Base-by-base conservation (phyloP, 2,329 filamentous ascomycete species). In the Monilinia fructicola region DNA sequence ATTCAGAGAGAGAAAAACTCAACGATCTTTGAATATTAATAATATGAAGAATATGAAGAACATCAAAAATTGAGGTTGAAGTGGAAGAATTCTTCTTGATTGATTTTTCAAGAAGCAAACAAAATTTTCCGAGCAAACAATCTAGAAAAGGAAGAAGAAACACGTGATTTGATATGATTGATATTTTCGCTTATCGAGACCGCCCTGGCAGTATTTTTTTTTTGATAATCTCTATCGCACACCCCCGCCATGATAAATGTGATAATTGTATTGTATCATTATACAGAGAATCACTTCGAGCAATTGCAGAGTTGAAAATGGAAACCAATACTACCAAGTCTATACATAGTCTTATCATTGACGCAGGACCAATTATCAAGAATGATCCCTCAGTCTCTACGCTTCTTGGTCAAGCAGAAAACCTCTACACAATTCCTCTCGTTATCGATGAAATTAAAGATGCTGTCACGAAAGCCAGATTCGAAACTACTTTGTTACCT, bases 311-410 rank as follows among this genome's bases (percentile, higher is more conserved):
- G 11, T 23, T 18, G 4, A 74, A 71, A 65, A 76, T 76, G 74
- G 65, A 73, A 2, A 70, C 68, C n/a, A 66, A 68, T 63, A 69
- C 70, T 7, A 58, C 72, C 23, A 97, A 93, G 76, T 84, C 89
- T 0, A 87, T 96, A 60, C 88, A 96, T 80, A 90, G 89, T 64
- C 86, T 98, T 62, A 85, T 98, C 38, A 84, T 99, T 71, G 95
- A 99, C 76, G 90, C 95, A 3, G 94, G 93, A 35, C 93, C 94
- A 10, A 87, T 99, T 68, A 93, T 99, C 78, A 94, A 94, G 77
- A 97, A 97, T 79, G 90, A 95, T 71, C 92, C 94, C 16, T 83
- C 91, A 14, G 86, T 95, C 31, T 96, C 92, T 55, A 92, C 90
- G 0, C 86, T 99, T 14, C 82, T 97, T 62, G 84, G 86, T 48